Evolutionary conservation across 495 filamentous ascomycete genomes (phyloP).

Genomic region (Aspergillus bertholletiae): DNA sequence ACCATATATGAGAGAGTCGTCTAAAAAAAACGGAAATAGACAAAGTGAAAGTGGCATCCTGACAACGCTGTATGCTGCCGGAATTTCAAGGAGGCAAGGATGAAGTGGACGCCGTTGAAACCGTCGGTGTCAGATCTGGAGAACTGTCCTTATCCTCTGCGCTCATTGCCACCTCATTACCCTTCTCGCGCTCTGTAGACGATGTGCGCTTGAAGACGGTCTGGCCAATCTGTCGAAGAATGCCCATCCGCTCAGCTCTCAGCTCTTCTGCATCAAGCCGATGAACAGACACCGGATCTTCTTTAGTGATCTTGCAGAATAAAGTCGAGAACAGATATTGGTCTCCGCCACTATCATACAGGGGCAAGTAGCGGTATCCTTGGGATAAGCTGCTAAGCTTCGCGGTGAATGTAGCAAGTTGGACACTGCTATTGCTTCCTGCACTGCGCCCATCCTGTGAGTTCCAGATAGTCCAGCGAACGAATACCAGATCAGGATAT

Average conservation of each 20-base stretch:
- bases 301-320: constrained; percentile 79
- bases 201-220: constrained; percentile 49
- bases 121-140: constrained; percentile 36
- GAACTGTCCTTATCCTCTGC: constrained; percentile 35
- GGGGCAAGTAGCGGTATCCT: constrained; percentile 94
- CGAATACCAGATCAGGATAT: constrained; percentile 88
- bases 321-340: constrained; percentile 92
- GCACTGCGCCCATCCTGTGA: constrained; percentile 64
- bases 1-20: background rate
- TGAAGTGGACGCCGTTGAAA: constrained; percentile 38
- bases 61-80: background rate
- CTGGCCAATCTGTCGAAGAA: constrained; percentile 47
- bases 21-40: background rate
- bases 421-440: constrained; percentile 58
- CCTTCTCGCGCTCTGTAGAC: constrained; percentile 44
- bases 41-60: background rate
- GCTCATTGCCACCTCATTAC: constrained; percentile 28
- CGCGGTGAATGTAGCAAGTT: constrained; percentile 83
- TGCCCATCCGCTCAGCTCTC: constrained; percentile 45
- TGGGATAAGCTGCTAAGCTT: constrained; percentile 86
- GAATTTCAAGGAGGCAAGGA: constrained; percentile 20
- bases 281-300: constrained; percentile 49
- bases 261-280: constrained; percentile 46
- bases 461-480: constrained; percentile 88
- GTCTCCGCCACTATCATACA: constrained; percentile 84